Evolutionary conservation across 805 yeast genomes (phyloP).

Genomic region (Blastobotrys attinorum): DNA sequence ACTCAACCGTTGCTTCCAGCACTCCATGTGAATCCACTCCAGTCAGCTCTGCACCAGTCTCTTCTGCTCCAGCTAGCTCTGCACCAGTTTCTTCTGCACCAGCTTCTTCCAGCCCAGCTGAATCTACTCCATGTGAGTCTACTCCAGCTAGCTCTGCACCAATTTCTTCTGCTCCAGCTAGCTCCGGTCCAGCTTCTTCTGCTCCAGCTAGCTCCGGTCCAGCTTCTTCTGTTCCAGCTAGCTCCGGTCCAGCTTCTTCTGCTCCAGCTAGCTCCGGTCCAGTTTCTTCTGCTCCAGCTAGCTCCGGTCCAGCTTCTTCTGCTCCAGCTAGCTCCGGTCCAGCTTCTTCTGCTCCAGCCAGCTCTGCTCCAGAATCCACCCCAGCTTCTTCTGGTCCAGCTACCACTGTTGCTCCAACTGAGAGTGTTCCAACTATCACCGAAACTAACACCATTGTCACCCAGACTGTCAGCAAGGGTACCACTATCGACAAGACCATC

Average conservation of each 20-base stretch:
- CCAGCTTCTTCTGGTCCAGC: constrained; percentile 5
- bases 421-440: not conserved
- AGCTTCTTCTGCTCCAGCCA: constrained; percentile 3
- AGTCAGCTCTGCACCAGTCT: constrained; percentile 5
- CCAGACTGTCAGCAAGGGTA: constrained; percentile 3
- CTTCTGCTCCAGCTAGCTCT: constrained; percentile 4
- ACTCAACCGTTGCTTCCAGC: constrained; percentile 1
- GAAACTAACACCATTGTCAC: constrained; percentile 1
- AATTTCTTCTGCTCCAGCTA: constrained; percentile 2
- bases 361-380: constrained; percentile 1
- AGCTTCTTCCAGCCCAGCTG: constrained; percentile 1
- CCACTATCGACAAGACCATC: constrained; percentile 1
- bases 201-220: constrained; percentile 4
- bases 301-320: constrained; percentile 2
- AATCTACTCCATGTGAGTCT: not conserved
- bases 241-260: constrained; percentile 4
- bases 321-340: constrained; percentile 2
- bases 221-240: constrained; percentile 1
- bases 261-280: not conserved
- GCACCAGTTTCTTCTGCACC: constrained; percentile 4
- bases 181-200: constrained; percentile 1
- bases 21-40: constrained; percentile 4
- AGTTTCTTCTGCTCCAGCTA: constrained; percentile 2
- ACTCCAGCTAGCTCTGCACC: constrained; percentile 5
- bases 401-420: constrained; percentile 2